A percentile compares a stretch with the other conserved stretches of the same genome.
Evolutionary conservation across 192 early-diverging fungal genomes (phyloP).

Genomic region (Diversispora eburnea): DNA sequence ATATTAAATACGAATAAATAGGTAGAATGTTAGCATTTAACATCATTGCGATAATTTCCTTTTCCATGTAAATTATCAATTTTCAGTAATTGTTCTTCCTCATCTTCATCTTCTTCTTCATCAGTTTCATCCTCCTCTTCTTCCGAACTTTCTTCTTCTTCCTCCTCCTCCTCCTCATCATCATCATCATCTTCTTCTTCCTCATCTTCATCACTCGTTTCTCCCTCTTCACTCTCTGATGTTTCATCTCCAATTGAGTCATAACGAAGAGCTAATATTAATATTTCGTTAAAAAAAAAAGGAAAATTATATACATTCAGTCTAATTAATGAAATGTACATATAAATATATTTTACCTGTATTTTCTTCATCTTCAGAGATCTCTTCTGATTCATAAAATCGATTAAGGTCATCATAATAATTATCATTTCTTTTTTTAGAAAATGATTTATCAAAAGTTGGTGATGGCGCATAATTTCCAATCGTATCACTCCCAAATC

Average conservation of each 20-base stretch:
- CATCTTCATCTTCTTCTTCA: background rate
- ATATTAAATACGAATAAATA: no score
- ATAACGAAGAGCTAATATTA: conserved; percentile 14
- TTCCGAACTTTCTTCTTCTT: conserved; percentile 26
- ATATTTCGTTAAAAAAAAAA: background rate
- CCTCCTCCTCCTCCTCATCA: conserved; percentile 33
- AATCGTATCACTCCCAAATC: conserved; percentile 46
- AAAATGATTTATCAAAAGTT: conserved; percentile 10
- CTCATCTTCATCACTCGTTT: conserved; percentile 34
- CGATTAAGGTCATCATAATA: conserved; percentile 39
- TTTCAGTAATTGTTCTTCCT: background rate
- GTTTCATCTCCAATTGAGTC: conserved; percentile 25
- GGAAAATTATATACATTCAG: background rate
- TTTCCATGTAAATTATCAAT: background rate
- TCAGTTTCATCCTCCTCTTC: conserved; percentile 31
- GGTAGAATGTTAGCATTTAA: no score
- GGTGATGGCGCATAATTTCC: conserved; percentile 21
- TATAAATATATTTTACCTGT: background rate
- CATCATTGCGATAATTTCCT: background rate
- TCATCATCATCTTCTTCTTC: conserved; percentile 22
- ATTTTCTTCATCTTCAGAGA: conserved; percentile 32
- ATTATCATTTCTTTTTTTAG: conserved; percentile 33
- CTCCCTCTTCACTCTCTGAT: conserved; percentile 34
- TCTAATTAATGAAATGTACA: background rate
- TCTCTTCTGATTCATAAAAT: conserved; percentile 37